Evolutionary conservation across 176 grass and related monocot species (phyloP).

Genomic region (Aegilops tauschii): DNA sequence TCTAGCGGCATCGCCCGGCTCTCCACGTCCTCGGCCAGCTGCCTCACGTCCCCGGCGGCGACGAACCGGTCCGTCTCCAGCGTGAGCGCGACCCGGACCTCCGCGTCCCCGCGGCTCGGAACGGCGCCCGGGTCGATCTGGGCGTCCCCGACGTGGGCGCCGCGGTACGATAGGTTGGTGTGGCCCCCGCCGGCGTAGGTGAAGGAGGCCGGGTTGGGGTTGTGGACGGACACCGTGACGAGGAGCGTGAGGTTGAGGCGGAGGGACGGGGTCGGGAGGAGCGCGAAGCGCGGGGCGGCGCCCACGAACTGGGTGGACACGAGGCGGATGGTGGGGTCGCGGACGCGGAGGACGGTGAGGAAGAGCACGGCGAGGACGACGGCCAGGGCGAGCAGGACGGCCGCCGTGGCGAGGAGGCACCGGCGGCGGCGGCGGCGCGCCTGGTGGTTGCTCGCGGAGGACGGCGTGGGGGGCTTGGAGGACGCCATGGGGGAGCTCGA

Average conservation of each 20-base stretch:
- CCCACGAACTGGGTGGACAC: constrained; percentile 39
- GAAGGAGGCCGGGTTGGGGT: constrained; percentile 77
- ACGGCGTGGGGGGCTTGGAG: neutral
- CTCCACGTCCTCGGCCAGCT: constrained; percentile 32
- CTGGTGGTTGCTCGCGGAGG: neutral
- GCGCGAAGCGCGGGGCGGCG: constrained; percentile 38
- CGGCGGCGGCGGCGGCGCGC: neutral
- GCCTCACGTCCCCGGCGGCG: neutral
- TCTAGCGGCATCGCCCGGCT: constrained; percentile 36
- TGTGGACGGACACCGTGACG: constrained; percentile 47
- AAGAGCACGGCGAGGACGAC: constrained; percentile 41
- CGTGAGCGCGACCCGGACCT: constrained; percentile 34
- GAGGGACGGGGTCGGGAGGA: constrained; percentile 6
- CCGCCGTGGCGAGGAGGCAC: neutral
- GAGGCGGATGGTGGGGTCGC: constrained; percentile 41
- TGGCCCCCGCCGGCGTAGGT: constrained; percentile 25
- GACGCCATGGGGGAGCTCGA: too few species aligned
- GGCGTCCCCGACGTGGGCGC: constrained; percentile 44
- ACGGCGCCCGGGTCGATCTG: constrained; percentile 42
- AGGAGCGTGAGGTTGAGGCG: constrained; percentile 61
- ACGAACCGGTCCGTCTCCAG: constrained; percentile 49
- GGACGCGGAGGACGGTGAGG: constrained; percentile 50
- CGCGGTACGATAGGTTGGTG: constrained; percentile 44
- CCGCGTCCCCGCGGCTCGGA: constrained; percentile 43
- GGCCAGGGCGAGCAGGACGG: constrained; percentile 9